Evolutionary conservation across 2,329 filamentous ascomycete genomes (phyloP), one percentile per base, ranked within the genome.

Genomic region (Pseudomassariella vexata): DNA sequence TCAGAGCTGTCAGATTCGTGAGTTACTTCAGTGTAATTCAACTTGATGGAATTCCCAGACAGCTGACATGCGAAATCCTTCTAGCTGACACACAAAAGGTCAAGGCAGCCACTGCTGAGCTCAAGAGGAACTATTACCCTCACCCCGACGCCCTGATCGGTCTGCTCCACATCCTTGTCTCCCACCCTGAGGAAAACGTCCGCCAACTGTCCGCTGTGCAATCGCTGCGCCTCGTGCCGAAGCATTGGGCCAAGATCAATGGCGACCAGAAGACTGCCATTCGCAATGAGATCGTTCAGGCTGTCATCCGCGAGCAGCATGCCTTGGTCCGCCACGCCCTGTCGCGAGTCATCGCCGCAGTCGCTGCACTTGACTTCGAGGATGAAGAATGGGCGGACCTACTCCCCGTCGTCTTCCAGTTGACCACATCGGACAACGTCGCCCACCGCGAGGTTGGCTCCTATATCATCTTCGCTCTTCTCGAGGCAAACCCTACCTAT

Each of bases 81-180:
- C 22, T 53, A 94, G 88, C 92, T 56, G 82, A 94, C 64, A 95
- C 88, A 46, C 79, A 85, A 48, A 79, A 81, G 63, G 81, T 94
- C 61, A 94, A 95, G 75, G 79, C 84, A 46, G 87, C 89, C 42
- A 98, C 90, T 12, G 79, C 84, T 37, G 80, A 88, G 51, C 78
- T 96, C 39, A 89, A 94, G 63, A 92, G 94, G 63, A 85, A 85
- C 63, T 96, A 86, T 71, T 96, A 94, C 69, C 81, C 79, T 51
- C 77, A 87, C 47, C 83, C 90, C 23, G 77, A 88, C 51, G 86
- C 87, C 11, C 78, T 96, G 36, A 73, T 90, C 35, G 79, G 85
- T 50, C 82, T 96, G 41, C 76, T 96, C 47, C 87, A 95, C 63
- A 80, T 95, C 52, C 74, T 94, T 47, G 83, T 87, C 49, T 85